Evolutionary conservation across 1,284 basidiomycete species (phyloP).

Genomic region (Blastosporella zonata): DNA sequence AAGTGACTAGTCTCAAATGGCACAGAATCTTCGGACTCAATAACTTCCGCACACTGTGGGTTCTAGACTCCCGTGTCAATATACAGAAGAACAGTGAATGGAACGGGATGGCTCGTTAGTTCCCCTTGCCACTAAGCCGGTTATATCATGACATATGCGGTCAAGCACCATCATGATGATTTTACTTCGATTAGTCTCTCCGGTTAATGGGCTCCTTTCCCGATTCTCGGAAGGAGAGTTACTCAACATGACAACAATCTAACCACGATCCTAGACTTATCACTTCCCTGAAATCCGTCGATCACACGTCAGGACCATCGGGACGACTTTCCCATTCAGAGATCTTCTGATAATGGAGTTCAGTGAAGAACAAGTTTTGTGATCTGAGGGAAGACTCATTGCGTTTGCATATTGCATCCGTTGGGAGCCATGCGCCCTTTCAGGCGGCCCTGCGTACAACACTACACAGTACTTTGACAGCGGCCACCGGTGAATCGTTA

Average conservation of each 20-base stretch:
- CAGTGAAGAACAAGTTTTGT: not conserved
- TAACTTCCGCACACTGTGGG: not conserved
- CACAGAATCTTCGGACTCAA: not conserved
- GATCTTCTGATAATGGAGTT: not conserved
- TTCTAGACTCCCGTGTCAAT: too few relatives aligned
- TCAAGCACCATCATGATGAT: too few relatives aligned
- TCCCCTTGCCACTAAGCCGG: not conserved
- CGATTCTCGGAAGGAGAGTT: slow-evolving; percentile 9
- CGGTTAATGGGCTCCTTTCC: slow-evolving; percentile 8
- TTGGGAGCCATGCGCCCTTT: not conserved
- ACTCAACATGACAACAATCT: slow-evolving; percentile 14
- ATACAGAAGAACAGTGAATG: not conserved
- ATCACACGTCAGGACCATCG: slow-evolving; percentile 4
- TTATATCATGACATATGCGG: slow-evolving; percentile 8
- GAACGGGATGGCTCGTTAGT: not conserved
- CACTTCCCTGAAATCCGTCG: slow-evolving; percentile 6
- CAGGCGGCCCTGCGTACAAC: not conserved
- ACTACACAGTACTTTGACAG: not conserved
- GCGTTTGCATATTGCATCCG: not conserved
- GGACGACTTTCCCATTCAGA: not conserved
- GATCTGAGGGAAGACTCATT: not conserved
- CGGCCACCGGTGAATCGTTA: not conserved
- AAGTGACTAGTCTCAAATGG: not conserved
- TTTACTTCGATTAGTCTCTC: slow-evolving; percentile 3
- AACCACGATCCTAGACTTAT: slow-evolving; percentile 10